phyloP scores from a whole-genome alignment of 2,329 filamentous ascomycete species.

The Penicillium sp. region DNA sequence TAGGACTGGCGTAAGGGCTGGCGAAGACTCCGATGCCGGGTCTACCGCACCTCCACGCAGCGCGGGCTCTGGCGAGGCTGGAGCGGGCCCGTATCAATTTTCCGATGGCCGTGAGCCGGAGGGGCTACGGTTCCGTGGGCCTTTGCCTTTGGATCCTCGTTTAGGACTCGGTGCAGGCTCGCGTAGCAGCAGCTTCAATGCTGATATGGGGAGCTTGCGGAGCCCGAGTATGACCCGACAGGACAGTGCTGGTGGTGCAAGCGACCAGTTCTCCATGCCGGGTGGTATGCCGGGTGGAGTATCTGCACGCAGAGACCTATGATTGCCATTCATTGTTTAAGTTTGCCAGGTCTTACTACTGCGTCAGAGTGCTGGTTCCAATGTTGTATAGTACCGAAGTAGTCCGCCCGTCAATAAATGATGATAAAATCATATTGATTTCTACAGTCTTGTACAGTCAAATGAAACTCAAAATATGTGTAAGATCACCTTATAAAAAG shows the following conservation, averaged over 20 bases:
- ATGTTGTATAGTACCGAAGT: background rate
- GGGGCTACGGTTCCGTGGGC: slow-evolving; percentile 36
- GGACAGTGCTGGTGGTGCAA: slow-evolving; percentile 27
- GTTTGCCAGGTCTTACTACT: background rate
- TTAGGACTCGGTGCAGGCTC: slow-evolving; percentile 33
- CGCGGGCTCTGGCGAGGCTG: slow-evolving; percentile 29
- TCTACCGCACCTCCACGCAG: slow-evolving; percentile 34
- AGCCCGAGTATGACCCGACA: slow-evolving; percentile 35
- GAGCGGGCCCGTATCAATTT: slow-evolving; percentile 20
- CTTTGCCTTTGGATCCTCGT: slow-evolving; percentile 24
- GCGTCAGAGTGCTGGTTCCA: background rate
- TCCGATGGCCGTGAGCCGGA: slow-evolving; percentile 29
- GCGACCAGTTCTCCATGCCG: slow-evolving; percentile 41
- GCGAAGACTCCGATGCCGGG: slow-evolving; percentile 43
- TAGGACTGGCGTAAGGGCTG: slow-evolving; percentile 45
- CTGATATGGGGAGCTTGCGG: slow-evolving; percentile 32
- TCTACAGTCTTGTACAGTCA: background rate
- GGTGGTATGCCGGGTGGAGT: slow-evolving; percentile 34
- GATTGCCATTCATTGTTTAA: background rate
- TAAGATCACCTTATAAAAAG: background rate
- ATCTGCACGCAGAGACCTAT: slow-evolving; percentile 4
- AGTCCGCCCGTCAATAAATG: background rate
- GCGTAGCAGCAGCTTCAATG: slow-evolving; percentile 36
- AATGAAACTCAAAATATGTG: background rate
- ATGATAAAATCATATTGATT: background rate